Evolutionary conservation across 495 filamentous ascomycete species (phyloP), one percentile per base, ranked within the genome.

Genomic region (Penicillium diatomitis): DNA sequence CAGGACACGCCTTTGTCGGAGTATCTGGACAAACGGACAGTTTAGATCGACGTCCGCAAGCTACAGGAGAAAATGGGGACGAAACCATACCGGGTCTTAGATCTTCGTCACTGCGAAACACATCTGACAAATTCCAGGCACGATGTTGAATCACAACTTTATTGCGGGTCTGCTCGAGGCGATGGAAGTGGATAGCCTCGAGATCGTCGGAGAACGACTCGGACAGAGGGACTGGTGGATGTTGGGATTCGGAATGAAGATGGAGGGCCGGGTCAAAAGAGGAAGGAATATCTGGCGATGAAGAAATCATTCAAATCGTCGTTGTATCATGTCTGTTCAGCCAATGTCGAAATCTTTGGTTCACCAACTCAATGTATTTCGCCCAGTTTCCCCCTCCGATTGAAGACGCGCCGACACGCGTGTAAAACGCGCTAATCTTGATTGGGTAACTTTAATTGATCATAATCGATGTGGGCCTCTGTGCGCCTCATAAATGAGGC

Each of bases 111-210:
- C 80, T 86, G 45, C 76, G 71, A 61, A 86, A 86, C 6, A 75
- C 71, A 50, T 85, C 81, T 12, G 66, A 68, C 10, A 75, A 55
- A 46, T 76, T 68, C 75, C 79, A 83, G 35, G 73, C 64, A 31
- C 83, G 70, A 56, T 85, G 77, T 54, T 82, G 82, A 38, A 86
- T 84, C 8, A 85, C 81, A 32, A 82, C 70, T 46, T 69, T 78
- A 52, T 82, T 77, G 44, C 64, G 67, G 29, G 70, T 70, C 40
- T 66, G 71, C 51, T 85, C 80, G 39, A 64, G 58, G n/a, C 70
- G 61, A 36, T 74, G 57, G 4, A 70, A 52, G 46, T 80, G 59
- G 29, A 84, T 65, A 12, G 79, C 80, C 55, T 82, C 79, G 43
- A 86, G 48, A 36, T 86, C 82, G 72, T 84, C 80, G 35, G 76